Evolutionary conservation across 179 eudicot species (phyloP), one percentile per base, ranked within the genome.

Genomic region (Beta corolliflora): DNA sequence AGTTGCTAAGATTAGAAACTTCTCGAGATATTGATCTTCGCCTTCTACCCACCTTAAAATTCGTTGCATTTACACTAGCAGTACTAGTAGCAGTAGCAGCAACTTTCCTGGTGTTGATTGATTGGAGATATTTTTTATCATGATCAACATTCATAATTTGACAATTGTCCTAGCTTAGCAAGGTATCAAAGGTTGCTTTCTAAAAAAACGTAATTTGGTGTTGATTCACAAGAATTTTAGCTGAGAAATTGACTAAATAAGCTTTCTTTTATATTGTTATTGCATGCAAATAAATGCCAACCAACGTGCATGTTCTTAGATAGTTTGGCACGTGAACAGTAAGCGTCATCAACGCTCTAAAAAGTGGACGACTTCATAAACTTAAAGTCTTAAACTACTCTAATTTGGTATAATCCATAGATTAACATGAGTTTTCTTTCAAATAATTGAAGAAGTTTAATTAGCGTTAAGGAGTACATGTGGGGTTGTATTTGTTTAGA

Each of bases 281-380:
- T 23, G 44, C 15, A 11, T 65, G 36, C 25, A 31, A 65, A 48
- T 48, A 50, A 10, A n/a, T 46, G 73, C 48, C 52, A 72, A 14
- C 11, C 25, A 65, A 7, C 44, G 9, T n/a, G 11, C 52, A 75
- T 75, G 77, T 75, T 56, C 6, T 31, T 56, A 56, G 77, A 75
- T 75, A 75, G 66, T 75, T 75, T 75, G 29, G 64, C 77, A 75
- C 66, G 77, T 75, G 77, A 75, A 75, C 7, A 55, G 25, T 55
- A 56, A 25, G 77, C 77, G 77, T 31, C 65, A 75, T 75, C 63
- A 36, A 29, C 77, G 65, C 52, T 75, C 21, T 9, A 75, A 75
- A 56, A 52, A 75, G 65, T 75, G 65, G 65, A 74, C 48, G 54
- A 53, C 11, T 29, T 31, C 64, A 74, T 56, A 18, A n/a, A 74